A percentile compares a stretch with the other conserved stretches of the same genome.
Conservation (phyloP, 371 early-diverging fungal species). For the Rhizopus stolonifer region DNA sequence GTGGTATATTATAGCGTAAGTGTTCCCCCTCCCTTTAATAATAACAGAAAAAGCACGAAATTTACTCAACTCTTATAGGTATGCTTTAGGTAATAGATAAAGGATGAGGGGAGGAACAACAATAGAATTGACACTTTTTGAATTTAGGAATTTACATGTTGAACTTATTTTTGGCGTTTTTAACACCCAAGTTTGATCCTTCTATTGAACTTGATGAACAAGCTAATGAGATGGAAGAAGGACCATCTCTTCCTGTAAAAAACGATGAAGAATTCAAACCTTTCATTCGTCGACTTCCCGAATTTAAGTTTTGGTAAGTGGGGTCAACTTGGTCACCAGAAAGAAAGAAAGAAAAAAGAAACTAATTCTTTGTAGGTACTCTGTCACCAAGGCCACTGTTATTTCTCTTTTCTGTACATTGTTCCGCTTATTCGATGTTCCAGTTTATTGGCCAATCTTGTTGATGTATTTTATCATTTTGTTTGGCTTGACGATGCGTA, state of each 20-base stretch:
- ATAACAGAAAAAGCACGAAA: neutral
- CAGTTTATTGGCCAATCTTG: slow-evolving; percentile 95
- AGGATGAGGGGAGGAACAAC: neutral
- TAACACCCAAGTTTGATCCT: slow-evolving; percentile 96
- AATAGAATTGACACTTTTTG: neutral
- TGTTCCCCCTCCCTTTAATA: neutral
- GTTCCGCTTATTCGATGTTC: slow-evolving; percentile 91
- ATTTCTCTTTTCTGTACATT: slow-evolving; percentile 85
- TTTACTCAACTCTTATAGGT: slow-evolving; percentile 23
- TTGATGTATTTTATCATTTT: slow-evolving; percentile 95
- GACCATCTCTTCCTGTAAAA: slow-evolving; percentile 78
- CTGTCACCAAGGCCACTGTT: slow-evolving; percentile 76
- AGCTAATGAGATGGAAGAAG: slow-evolving; percentile 73
- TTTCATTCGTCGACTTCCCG: slow-evolving; percentile 98
- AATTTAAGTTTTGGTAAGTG: slow-evolving; percentile 99
- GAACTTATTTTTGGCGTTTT: slow-evolving; percentile 91
- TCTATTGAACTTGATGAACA: slow-evolving; percentile 74
- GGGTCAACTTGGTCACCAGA: no score
- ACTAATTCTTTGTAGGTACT: slow-evolving; percentile 54
- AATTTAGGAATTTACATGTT: slow-evolving; percentile 88
- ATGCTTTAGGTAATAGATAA: slow-evolving; percentile 49
- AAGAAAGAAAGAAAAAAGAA: no score
- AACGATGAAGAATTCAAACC: slow-evolving; percentile 97
- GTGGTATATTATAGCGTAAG: slow-evolving; percentile 92
- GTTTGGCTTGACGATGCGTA: slow-evolving; percentile 92